These are phyloP conservation scores for Schwanniomyces vanrijiae DNA, from an alignment of 805 yeast species.

Conservation along the genomic window DNA sequence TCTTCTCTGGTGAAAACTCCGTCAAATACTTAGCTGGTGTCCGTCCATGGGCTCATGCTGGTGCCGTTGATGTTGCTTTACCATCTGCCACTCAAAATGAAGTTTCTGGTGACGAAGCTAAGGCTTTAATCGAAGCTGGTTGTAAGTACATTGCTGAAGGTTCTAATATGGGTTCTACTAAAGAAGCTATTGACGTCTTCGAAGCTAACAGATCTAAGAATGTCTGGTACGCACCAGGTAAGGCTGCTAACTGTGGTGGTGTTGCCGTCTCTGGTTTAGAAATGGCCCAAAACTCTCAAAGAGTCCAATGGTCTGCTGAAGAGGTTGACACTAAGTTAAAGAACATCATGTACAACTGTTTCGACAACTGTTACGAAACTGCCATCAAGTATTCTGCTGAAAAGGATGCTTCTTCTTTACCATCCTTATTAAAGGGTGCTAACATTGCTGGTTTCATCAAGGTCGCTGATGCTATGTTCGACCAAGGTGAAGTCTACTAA, in stretches of 20 bases:
- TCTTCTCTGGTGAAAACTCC: slow-evolving; percentile 52
- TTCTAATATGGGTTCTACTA: slow-evolving; percentile 98
- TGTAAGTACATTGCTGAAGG: slow-evolving; percentile 96
- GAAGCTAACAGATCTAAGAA: slow-evolving; percentile 72
- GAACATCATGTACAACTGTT: slow-evolving; percentile 90
- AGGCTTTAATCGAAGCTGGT: slow-evolving; percentile 90
- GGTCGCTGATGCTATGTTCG: slow-evolving; percentile 98
- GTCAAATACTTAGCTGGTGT: slow-evolving; percentile 88
- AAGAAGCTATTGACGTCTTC: slow-evolving; percentile 93
- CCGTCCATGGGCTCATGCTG: slow-evolving; percentile 94
- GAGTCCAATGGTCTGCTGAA: slow-evolving; percentile 87
- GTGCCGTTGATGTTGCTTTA: slow-evolving; percentile 90
- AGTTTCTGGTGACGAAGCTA: slow-evolving; percentile 95
- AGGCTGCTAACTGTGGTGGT: slow-evolving; percentile 99
- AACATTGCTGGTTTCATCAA: slow-evolving; percentile 98
- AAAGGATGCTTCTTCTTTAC: slow-evolving; percentile 59
- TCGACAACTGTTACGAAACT: slow-evolving; percentile 88
- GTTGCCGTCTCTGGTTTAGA: slow-evolving; percentile 98
- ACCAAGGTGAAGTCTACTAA: slow-evolving; percentile 81
- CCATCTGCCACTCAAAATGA: slow-evolving; percentile 99
- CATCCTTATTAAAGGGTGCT: slow-evolving; percentile 97
- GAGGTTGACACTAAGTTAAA: slow-evolving; percentile 90
- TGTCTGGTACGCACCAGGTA: slow-evolving; percentile 99
- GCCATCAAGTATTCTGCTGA: slow-evolving; percentile 79
- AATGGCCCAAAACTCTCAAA: slow-evolving; percentile 99